phyloP scores from a whole-genome alignment of 805 yeast genomes.

The Candida gorgasii region DNA sequence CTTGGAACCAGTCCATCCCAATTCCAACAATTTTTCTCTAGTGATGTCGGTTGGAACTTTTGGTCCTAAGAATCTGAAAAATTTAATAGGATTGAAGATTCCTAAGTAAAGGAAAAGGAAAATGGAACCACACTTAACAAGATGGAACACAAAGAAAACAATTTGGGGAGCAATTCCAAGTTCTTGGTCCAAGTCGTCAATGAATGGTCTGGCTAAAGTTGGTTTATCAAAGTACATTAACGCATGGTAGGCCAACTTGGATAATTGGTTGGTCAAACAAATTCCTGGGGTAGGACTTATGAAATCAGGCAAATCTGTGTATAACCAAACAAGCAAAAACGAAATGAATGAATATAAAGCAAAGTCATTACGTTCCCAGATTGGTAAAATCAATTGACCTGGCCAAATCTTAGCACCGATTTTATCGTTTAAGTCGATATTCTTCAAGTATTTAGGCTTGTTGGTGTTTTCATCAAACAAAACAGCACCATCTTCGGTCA shows the following conservation, averaged over 20 bases:
- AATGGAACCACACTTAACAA: constrained; percentile 57
- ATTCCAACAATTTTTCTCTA: constrained; percentile 54
- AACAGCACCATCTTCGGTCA: constrained; percentile 82
- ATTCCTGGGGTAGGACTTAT: constrained; percentile 92
- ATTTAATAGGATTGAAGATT: constrained; percentile 66
- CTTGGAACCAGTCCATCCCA: constrained; percentile 97
- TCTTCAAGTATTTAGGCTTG: constrained; percentile 40
- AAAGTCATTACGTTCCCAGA: constrained; percentile 55
- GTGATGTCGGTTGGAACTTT: constrained; percentile 35
- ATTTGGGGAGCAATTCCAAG: constrained; percentile 53
- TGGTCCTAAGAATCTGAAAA: constrained; percentile 31
- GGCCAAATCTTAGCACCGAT: constrained; percentile 75
- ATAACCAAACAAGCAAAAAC: constrained; percentile 69
- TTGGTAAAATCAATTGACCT: constrained; percentile 82
- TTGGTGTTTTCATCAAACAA: constrained; percentile 65
- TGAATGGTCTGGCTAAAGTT: constrained; percentile 46
- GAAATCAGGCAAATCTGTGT: constrained; percentile 88
- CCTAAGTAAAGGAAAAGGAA: constrained; percentile 67
- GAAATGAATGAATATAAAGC: constrained; percentile 42
- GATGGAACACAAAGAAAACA: constrained; percentile 71
- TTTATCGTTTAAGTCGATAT: constrained; percentile 46
- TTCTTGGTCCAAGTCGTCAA: constrained; percentile 47
- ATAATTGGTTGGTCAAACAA: constrained; percentile 66
- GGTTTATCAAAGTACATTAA: constrained; percentile 37
- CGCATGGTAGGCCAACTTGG: constrained; percentile 20